A percentile compares a stretch with the other conserved stretches of the same genome.
Evolutionary conservation across 2,329 filamentous ascomycete genomes (phyloP).

Genomic region (Byssoonygena ceratinophila): DNA sequence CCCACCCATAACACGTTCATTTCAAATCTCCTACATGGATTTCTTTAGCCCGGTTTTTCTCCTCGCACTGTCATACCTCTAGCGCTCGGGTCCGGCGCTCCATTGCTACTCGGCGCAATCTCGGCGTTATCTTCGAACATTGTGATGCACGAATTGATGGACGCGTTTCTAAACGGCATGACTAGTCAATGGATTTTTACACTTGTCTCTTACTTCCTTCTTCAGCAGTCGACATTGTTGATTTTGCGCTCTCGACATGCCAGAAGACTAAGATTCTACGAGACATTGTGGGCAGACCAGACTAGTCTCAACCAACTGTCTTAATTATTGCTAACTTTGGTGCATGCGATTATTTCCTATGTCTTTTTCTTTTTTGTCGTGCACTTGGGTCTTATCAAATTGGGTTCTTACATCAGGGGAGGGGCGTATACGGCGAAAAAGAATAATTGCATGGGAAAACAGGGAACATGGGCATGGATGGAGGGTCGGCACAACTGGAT

Average conservation of each 20-base stretch:
- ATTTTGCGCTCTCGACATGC: neutral
- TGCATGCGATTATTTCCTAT: constrained; percentile 4
- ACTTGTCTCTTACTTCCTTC: neutral
- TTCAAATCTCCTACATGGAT: neutral
- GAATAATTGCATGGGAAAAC: neutral
- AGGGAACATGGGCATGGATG: neutral
- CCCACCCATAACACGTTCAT: neutral
- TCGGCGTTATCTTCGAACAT: neutral
- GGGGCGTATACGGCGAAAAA: neutral
- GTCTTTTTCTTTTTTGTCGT: constrained; percentile 1
- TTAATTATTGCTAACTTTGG: neutral
- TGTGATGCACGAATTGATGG: neutral
- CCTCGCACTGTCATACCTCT: neutral
- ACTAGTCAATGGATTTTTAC: neutral
- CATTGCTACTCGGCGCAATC: neutral
- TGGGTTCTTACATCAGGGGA: neutral
- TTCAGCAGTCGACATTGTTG: neutral
- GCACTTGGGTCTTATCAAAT: neutral
- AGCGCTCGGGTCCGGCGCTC: neutral
- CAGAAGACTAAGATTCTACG: neutral
- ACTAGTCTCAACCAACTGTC: neutral
- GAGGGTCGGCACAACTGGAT: neutral
- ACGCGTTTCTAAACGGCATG: neutral
- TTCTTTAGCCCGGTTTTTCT: neutral
- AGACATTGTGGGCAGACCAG: neutral